Base-by-base conservation (phyloP, 768 basidiomycete genomes). In the Mycena metata region DNA sequence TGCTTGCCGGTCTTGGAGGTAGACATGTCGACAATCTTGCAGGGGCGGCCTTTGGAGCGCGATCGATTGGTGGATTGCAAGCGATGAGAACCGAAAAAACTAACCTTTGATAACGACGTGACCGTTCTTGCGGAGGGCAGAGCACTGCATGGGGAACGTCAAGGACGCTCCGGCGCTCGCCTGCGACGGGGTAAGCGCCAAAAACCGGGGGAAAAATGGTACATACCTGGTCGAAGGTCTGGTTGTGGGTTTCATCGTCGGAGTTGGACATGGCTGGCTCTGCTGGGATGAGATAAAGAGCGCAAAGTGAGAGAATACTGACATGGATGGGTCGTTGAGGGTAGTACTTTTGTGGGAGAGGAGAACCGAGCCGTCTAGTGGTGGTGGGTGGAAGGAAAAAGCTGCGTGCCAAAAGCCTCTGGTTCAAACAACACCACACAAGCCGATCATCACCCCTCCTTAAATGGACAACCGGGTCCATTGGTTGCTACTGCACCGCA, bases 1-100 rank as follows among this genome's bases (percentile, higher is more conserved):
- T 99, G 97, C 90, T 99, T 99, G 76, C 97, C 96, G 54, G 96
- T 97, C 90, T 99, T 99, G 80, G 96, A 99, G 85, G 96, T 98
- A 71, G 96, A 97, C 96, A 98, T 98, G 81, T 98, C 96, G 76
- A 96, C 91, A 83, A 96, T 96, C 87, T 99, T 99, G 94, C 96
- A 99, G 73, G 96, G 96, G 75, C 96, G 90, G 74, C 86, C 92
- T 93, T 72, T 11, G 60, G 26, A 51, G 26, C 54, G 62, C 45
- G 43, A 56, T 16, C 64, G 60, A 67, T 66, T 21, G 52, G 45
- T 39, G 49, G 60, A 59, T 59, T 43, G 62, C 15, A 24, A 39
- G 64, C 46, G 50, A 64, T 45, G 11, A 52, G 19, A 35, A 45
- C 41, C 45, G 21, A 41, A 16, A 9, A 35, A 33, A 61, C 64